Base-by-base conservation (phyloP, 331 rosid species). In the Ulmus americana region DNA sequence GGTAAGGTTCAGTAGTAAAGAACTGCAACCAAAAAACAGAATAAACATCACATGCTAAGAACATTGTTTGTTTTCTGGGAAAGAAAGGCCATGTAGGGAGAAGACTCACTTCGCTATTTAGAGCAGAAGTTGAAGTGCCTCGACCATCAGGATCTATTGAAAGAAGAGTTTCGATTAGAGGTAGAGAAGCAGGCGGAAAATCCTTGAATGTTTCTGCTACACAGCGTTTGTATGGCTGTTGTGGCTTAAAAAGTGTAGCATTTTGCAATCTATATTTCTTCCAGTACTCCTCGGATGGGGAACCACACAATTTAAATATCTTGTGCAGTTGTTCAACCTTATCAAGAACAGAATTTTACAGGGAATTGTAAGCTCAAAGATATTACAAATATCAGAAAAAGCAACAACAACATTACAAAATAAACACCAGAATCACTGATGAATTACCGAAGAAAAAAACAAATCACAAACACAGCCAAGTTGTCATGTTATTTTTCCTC, bases 271-370 rank as follows among this genome's bases (percentile, higher is more conserved):
- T 90, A 68, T 87, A 78, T 72, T 84, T 94, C 90, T 81, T 87
- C 99, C 97, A 94, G 77, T 87, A 94, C 59, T 90, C 99, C 61
- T 87, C 99, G 55, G 95, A 72, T 43, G 99, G 99, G 69, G 99
- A 94, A 58, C 99, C 99, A 76, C 99, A 94, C 75, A 94, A 73
- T 68, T 94, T 94, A 74, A 94, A 94, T 81, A 94, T 94, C 82
- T 87, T 94, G 77, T 94, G 99, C 69, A 94, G 86, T 75, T 94
- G 99, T 68, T 94, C 99, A 76, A 94, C 97, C 99, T 94, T 69
- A 13, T 53, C 51, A 76, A 50, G 54, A 74, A 75, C 68, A 41
- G 39, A 79, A 59, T 71, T 45, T 58, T 63, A 74, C 44, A 54
- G 67, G 76, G 45, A 69, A 71, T 76, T 40, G 70, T 54, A 83